A percentile compares a stretch with the other conserved stretches of the same genome.
phyloP scores from a whole-genome alignment of 441 rosid species.

The Arabidopsis lyrata region DNA sequence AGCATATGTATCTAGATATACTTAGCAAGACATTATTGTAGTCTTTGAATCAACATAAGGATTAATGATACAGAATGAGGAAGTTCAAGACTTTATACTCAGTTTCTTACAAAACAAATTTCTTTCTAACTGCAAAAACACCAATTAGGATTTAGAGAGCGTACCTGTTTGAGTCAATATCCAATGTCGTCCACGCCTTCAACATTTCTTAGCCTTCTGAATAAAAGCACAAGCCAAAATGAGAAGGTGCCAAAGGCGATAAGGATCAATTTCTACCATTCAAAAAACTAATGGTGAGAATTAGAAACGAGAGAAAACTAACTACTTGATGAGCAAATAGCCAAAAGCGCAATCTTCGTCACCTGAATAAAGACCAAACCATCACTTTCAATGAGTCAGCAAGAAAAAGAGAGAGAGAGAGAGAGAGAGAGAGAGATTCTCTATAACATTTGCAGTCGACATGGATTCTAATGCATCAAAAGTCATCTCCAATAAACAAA shows the following conservation, averaged over 20 bases:
- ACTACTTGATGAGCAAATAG: slow-evolving; percentile 34
- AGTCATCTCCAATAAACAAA: slow-evolving; percentile 16
- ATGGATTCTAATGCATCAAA: slow-evolving; percentile 24
- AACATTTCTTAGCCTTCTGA: slow-evolving; percentile 28
- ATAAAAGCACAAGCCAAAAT: slow-evolving; percentile 38
- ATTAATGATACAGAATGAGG: neutral
- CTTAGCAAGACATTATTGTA: slow-evolving; percentile 5
- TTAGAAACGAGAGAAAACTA: slow-evolving; percentile 33
- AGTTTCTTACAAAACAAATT: neutral
- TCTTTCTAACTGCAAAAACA: neutral
- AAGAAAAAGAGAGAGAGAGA: slow-evolving; percentile 38
- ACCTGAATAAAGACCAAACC: slow-evolving; percentile 42
- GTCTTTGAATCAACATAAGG: neutral
- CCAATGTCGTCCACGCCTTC: slow-evolving; percentile 39
- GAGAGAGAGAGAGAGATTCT: slow-evolving; percentile 30
- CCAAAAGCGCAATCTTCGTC: slow-evolving; percentile 43
- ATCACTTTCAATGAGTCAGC: slow-evolving; percentile 45
- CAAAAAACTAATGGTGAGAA: slow-evolving; percentile 35
- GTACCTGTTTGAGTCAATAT: slow-evolving; percentile 36
- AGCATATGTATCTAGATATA: slow-evolving; percentile 5
- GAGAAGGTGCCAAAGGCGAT: slow-evolving; percentile 45
- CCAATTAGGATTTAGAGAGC: neutral
- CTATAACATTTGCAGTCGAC: slow-evolving; percentile 31
- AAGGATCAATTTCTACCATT: slow-evolving; percentile 53
- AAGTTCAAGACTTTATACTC: neutral